Conservation (phyloP, 768 basidiomycete genomes). For the Boletus sp. region DNA sequence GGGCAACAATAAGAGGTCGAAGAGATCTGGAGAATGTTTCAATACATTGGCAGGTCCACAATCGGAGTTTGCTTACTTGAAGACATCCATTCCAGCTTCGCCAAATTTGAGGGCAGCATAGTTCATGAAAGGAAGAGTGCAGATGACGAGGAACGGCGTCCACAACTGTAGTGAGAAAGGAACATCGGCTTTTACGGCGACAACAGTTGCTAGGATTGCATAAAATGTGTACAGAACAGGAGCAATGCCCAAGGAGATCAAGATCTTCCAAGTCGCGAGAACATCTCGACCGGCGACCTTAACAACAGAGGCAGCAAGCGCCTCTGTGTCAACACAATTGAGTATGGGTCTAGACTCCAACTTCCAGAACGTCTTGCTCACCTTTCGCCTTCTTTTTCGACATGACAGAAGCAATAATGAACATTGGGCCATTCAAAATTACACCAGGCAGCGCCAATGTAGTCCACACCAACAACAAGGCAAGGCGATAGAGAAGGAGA, state of each 20-base stretch:
- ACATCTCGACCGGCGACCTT: slow-evolving; percentile 97
- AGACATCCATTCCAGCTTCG: slow-evolving; percentile 95
- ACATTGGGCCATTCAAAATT: slow-evolving; percentile 89
- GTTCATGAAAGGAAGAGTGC: slow-evolving; percentile 81
- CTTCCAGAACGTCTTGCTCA: slow-evolving; percentile 25
- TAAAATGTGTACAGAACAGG: slow-evolving; percentile 86
- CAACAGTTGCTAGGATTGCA: slow-evolving; percentile 70
- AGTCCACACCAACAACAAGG: slow-evolving; percentile 78
- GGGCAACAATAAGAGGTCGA: slow-evolving; percentile 81
- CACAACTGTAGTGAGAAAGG: slow-evolving; percentile 63
- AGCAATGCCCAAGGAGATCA: slow-evolving; percentile 88
- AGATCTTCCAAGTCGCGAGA: slow-evolving; percentile 96
- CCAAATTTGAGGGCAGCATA: slow-evolving; percentile 95
- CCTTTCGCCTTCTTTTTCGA: slow-evolving; percentile 90
- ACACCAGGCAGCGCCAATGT: slow-evolving; percentile 86
- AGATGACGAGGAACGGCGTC: slow-evolving; percentile 76
- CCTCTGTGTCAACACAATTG: slow-evolving; percentile 53
- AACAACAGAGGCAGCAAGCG: slow-evolving; percentile 91
- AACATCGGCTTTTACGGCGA: slow-evolving; percentile 66
- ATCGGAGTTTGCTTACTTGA: slow-evolving; percentile 66
- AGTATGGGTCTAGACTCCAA: not conserved
- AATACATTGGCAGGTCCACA: not conserved
- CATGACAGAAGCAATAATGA: slow-evolving; percentile 84
- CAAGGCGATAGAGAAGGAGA: slow-evolving; percentile 77
- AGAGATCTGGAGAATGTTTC: slow-evolving; percentile 62